phyloP scores from a whole-genome alignment of 768 basidiomycete genomes.

The Phlebiopsis flavidoalba region DNA sequence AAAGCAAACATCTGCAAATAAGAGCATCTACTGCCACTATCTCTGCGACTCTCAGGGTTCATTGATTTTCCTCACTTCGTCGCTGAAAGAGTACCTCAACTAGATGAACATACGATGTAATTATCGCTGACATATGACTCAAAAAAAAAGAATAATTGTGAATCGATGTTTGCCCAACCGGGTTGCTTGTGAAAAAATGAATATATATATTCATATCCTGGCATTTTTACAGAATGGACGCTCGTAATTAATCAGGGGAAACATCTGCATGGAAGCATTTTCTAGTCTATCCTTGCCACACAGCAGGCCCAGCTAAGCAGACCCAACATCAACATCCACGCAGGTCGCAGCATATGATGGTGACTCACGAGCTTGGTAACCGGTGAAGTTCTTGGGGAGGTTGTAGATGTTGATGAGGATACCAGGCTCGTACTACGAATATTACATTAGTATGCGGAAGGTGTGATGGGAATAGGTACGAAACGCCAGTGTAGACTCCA shows the following conservation, averaged over 20 bases:
- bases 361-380: constrained; percentile 18
- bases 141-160: too few relatives aligned
- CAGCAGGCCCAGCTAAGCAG: constrained; percentile 18
- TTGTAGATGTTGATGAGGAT: constrained; percentile 26
- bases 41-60: too few relatives aligned
- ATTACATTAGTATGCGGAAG: background rate
- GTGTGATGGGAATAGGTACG: background rate
- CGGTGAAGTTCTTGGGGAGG: constrained; percentile 18
- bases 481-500: constrained; percentile 28
- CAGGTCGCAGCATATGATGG: background rate
- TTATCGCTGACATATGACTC: too few relatives aligned
- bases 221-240: too few relatives aligned
- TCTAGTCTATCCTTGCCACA: constrained; percentile 16
- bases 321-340: background rate
- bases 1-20: background rate
- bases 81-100: too few relatives aligned
- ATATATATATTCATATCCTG: too few relatives aligned
- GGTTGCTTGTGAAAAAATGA: too few relatives aligned
- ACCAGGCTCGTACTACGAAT: constrained; percentile 20
- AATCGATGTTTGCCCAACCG: too few relatives aligned
- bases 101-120: too few relatives aligned
- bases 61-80: too few relatives aligned
- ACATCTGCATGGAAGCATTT: too few relatives aligned
- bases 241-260: too few relatives aligned
- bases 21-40: background rate